These are phyloP conservation scores for Fusarium sp. DNA, from an alignment of 2,329 filamentous ascomycete genomes.

Conservation along the genomic window DNA sequence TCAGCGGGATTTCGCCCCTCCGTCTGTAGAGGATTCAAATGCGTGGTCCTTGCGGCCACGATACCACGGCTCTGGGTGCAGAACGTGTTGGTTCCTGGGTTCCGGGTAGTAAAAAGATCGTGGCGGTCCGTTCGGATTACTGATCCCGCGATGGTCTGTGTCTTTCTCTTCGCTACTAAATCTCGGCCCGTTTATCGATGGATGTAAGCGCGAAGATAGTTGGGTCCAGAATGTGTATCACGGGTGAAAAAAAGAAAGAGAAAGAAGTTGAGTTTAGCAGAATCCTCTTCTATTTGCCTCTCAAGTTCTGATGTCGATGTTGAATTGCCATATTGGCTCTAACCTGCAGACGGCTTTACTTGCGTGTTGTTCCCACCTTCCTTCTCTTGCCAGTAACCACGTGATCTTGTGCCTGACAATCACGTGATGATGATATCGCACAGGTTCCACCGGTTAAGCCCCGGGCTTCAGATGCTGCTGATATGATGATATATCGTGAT, in stretches of 20 bases:
- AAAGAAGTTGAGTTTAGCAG: not conserved
- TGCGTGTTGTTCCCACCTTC: not conserved
- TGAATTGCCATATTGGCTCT: not conserved
- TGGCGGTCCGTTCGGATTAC: conserved; percentile 11
- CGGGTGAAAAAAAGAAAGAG: not conserved
- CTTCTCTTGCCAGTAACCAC: not conserved
- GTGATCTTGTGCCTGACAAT: fast-evolving
- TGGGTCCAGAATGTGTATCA: not conserved
- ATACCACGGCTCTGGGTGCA: conserved; percentile 26
- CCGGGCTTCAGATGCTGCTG: not conserved
- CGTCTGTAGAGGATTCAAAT: conserved; percentile 1
- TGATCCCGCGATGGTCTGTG: conserved; percentile 4
- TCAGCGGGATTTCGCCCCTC: conserved; percentile 14
- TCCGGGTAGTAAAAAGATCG: not conserved
- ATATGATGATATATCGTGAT: not conserved
- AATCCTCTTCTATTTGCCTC: not conserved
- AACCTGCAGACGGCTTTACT: not conserved
- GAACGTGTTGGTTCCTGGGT: conserved; percentile 17
- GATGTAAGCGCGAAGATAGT: not conserved
- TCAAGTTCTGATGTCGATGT: conserved; percentile 3
- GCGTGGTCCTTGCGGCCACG: conserved; percentile 15
- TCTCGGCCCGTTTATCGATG: conserved; percentile 21
- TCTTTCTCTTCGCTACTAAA: conserved; percentile 24
- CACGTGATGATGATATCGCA: not conserved
- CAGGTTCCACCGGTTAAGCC: not conserved